Percentiles rank a stretch among this genome's conserved stretches.
These are phyloP conservation scores for Russula compacta DNA, from an alignment of 768 basidiomycete genomes.

Conservation along the genomic window DNA sequence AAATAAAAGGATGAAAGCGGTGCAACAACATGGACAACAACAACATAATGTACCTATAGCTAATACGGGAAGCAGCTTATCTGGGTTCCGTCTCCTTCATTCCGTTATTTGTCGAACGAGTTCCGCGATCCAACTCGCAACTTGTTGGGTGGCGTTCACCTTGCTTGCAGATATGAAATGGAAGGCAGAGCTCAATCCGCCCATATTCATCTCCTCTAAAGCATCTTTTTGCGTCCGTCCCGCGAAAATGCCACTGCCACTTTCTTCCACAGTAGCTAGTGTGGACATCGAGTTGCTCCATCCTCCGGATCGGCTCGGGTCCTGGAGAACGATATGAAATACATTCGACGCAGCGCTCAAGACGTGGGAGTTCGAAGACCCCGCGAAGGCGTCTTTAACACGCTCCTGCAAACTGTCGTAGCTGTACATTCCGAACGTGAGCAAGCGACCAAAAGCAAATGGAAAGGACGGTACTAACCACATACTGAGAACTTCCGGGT, in stretches of 20 bases:
- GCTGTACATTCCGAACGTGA: slow-evolving; percentile 30
- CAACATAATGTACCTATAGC: slow-evolving; percentile 6
- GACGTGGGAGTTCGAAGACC: slow-evolving; percentile 61
- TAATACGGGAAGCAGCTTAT: too few relatives aligned
- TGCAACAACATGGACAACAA: slow-evolving; percentile 10
- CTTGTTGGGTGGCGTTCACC: slow-evolving; percentile 38
- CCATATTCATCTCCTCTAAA: slow-evolving; percentile 65
- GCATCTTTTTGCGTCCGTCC: slow-evolving; percentile 47
- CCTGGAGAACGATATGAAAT: slow-evolving; percentile 60
- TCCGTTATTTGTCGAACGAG: slow-evolving; percentile 45
- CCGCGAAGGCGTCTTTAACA: slow-evolving; percentile 62
- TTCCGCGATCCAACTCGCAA: slow-evolving; percentile 70
- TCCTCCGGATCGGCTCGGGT: slow-evolving; percentile 34
- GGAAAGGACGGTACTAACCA: slow-evolving; percentile 40
- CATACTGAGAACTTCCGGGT: slow-evolving; percentile 65
- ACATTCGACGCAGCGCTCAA: slow-evolving; percentile 66
- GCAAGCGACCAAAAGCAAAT: not conserved
- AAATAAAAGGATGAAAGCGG: slow-evolving; percentile 11
- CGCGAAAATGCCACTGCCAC: slow-evolving; percentile 24
- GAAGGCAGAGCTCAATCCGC: slow-evolving; percentile 64
- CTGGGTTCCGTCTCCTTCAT: slow-evolving; percentile 25
- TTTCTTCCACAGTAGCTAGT: slow-evolving; percentile 54
- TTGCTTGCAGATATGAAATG: slow-evolving; percentile 48
- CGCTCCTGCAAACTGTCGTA: slow-evolving; percentile 71
- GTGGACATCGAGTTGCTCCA: slow-evolving; percentile 54